Conservation (phyloP, 2,329 filamentous ascomycete species). For the Pezicula carpinea region DNA sequence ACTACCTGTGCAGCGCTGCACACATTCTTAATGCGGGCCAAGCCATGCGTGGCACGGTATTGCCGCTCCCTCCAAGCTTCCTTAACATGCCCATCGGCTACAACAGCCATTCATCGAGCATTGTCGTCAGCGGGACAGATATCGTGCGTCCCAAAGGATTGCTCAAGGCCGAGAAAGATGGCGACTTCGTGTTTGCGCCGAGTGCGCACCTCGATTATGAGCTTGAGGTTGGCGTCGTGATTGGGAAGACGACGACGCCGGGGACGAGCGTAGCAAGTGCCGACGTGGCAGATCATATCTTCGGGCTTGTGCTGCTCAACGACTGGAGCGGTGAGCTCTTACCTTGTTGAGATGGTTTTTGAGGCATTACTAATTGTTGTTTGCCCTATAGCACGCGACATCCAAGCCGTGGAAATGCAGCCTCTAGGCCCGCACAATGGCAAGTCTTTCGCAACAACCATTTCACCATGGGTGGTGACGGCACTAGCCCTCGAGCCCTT, state of each 20-base stretch:
- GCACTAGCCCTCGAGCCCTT: conserved; percentile 43
- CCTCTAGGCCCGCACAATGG: conserved; percentile 56
- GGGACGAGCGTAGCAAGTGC: conserved; percentile 56
- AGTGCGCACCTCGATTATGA: conserved; percentile 28
- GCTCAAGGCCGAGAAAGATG: conserved; percentile 57
- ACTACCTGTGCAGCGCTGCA: too few species aligned
- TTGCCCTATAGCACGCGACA: conserved; percentile 55
- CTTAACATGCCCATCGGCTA: conserved; percentile 77
- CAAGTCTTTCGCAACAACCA: conserved; percentile 54
- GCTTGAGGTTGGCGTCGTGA: conserved; percentile 7
- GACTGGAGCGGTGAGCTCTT: too few species aligned
- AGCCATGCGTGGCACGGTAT: too few species aligned
- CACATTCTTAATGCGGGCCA: too few species aligned
- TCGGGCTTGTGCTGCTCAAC: conserved; percentile 55
- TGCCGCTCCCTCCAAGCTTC: too few species aligned
- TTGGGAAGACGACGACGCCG: conserved; percentile 40
- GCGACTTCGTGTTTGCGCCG: conserved; percentile 29
- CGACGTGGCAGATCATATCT: conserved; percentile 53
- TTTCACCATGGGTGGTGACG: conserved; percentile 57
- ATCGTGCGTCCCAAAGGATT: conserved; percentile 69
- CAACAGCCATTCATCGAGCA: conserved; percentile 69
- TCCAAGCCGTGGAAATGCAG: conserved; percentile 55
- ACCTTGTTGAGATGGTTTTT: too few species aligned
- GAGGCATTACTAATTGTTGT: too few species aligned
- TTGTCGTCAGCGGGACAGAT: conserved; percentile 67